phyloP scores from a whole-genome alignment of 2,329 filamentous ascomycete species.

The Colletotrichum kahawae region DNA sequence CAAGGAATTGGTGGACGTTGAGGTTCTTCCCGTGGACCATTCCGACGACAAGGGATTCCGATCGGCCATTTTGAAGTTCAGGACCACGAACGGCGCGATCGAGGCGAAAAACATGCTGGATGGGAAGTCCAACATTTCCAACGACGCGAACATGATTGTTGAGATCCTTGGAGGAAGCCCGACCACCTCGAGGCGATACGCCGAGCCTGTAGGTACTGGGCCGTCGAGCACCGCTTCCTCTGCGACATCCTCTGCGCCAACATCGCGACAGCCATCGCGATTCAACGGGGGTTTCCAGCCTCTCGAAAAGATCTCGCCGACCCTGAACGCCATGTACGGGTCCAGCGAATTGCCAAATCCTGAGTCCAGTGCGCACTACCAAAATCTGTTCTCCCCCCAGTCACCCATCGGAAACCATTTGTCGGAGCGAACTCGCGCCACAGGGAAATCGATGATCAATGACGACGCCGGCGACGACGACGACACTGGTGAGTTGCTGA shows the following conservation, averaged over 20 bases:
- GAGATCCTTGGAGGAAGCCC: conserved; percentile 58
- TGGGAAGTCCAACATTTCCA: conserved; percentile 56
- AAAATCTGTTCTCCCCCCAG: conserved; percentile 73
- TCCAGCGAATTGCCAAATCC: conserved; percentile 64
- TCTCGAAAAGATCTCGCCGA: conserved; percentile 66
- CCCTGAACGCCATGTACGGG: conserved; percentile 58
- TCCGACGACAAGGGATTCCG: conserved; percentile 55
- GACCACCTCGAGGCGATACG: conserved; percentile 30
- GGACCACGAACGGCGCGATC: conserved; percentile 54
- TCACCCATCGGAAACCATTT: conserved; percentile 75
- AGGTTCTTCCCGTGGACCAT: conserved; percentile 54
- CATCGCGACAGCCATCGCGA: conserved; percentile 60
- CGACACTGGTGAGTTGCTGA: conserved; percentile 74
- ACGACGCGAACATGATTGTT: conserved; percentile 58
- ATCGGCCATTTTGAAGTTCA: conserved; percentile 60
- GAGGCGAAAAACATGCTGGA: conserved; percentile 64
- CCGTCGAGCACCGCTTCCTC: conserved; percentile 43
- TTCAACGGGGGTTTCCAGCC: conserved; percentile 66
- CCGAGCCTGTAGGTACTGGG: conserved; percentile 25
- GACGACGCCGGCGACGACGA: conserved; percentile 69
- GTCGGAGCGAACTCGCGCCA: conserved; percentile 63
- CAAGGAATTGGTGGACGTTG: conserved; percentile 56
- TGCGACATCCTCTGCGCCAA: conserved; percentile 45
- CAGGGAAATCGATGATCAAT: conserved; percentile 75
- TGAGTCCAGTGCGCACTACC: conserved; percentile 58